Evolutionary conservation across 345 rosid genomes (phyloP).

Genomic region (Brassica juncea): DNA sequence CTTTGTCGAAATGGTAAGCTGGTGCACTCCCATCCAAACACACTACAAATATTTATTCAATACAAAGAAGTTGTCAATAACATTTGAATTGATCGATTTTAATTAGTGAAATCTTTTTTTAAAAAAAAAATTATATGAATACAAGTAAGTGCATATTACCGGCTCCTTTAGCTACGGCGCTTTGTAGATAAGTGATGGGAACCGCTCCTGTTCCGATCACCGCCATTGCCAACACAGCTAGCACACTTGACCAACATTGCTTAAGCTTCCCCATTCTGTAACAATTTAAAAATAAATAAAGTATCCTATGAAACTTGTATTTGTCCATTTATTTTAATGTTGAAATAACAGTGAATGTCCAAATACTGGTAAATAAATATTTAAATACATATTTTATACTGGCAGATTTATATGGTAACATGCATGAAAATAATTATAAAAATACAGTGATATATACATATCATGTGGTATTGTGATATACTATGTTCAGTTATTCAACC

Average conservation of each 20-base stretch:
- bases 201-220: conserved; percentile 51
- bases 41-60: conserved; percentile 45
- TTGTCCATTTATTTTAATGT: neutral
- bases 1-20: conserved; percentile 81
- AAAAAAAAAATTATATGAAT: neutral
- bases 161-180: conserved; percentile 84
- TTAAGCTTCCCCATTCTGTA: conserved; percentile 33
- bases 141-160: conserved; percentile 46
- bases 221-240: conserved; percentile 20
- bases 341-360: neutral
- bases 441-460: neutral
- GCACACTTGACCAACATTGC: conserved; percentile 37
- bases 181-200: conserved; percentile 60
- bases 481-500: neutral
- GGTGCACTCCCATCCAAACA: conserved; percentile 98
- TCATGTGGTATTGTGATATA: neutral
- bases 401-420: neutral
- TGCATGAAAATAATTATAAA: neutral
- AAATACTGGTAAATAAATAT: neutral
- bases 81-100: neutral
- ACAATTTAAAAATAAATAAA: neutral
- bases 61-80: neutral
- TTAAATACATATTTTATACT: neutral
- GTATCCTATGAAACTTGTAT: neutral
- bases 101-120: neutral